These are phyloP conservation scores for Neofusicoccum kwambonambiense DNA, from an alignment of 2,329 filamentous ascomycete genomes.

Conservation along the genomic window DNA sequence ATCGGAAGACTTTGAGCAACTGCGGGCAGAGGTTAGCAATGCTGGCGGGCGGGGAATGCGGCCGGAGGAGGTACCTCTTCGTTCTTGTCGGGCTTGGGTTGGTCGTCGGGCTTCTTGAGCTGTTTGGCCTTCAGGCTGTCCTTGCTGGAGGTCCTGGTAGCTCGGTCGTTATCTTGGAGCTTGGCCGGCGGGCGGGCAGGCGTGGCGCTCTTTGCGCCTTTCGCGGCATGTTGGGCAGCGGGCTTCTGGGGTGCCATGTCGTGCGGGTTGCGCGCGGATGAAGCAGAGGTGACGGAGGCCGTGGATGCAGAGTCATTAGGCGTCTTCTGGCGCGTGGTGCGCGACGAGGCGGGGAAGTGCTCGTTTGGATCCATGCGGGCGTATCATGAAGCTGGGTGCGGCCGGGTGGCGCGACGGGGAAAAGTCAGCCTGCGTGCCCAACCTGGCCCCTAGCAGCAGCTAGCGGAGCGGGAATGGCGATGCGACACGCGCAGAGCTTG, in stretches of 20 bases:
- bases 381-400: conserved; percentile 7
- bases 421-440: conserved; percentile 7
- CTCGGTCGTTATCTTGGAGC: conserved; percentile 30
- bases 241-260: conserved; percentile 16
- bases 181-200: conserved; percentile 28
- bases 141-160: conserved; percentile 34
- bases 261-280: background rate
- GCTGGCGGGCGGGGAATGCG: background rate
- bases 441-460: background rate
- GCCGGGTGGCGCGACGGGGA: background rate
- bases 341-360: conserved; percentile 14
- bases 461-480: background rate
- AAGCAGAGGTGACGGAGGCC: background rate
- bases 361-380: conserved; percentile 17
- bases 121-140: conserved; percentile 41
- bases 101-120: conserved; percentile 34
- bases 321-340: conserved; percentile 18
- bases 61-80: conserved; percentile 32
- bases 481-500: background rate
- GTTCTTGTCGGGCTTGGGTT: conserved; percentile 31
- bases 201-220: background rate
- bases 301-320: conserved; percentile 11
- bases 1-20: conserved; percentile 39
- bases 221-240: background rate
- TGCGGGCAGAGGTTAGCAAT: conserved; percentile 28